Base-by-base conservation (phyloP, 805 yeast species). In the Komagataella ulmi region DNA sequence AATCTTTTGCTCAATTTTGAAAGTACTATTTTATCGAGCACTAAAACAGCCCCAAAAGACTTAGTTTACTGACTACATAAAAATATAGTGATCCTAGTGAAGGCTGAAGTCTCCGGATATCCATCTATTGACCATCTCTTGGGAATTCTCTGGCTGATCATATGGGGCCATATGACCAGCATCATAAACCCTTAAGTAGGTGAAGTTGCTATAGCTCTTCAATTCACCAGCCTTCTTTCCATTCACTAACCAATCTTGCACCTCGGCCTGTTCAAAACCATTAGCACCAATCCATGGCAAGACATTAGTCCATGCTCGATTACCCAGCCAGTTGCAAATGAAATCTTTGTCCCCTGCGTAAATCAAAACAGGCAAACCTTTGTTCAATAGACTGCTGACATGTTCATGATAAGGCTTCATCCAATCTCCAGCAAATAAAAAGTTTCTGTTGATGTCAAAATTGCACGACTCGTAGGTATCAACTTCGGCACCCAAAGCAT, bases 301-400 rank as follows among this genome's bases (percentile, higher is more conserved):
- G 49, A 70, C 77, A 62, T 85, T 74, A 44, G 91, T 74, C 95
- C 96, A 87, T 14, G 85, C 93, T 62, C 81, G 79, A 66, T 89
- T 89, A 57, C 97, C 98, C 62, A 91, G 76, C 97, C 97, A 90
- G 73, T 91, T 90, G 72, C 97, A 90, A 64, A 90, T 90, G 68
- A 83, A 90, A 68, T 90, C 98, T 70, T 88, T 88, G 71, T 90
- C 97, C 63, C 98, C 98, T 14, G 96, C 96, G 61, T 90, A 91
- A 55, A 91, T 76, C 65, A 91, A 75, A 23, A 89, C 90, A 3
- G 97, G 97, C 49, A 90, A 61, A 8, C 75, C 84, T 21, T 75
- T 65, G 55, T 88, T 89, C 58, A 91, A 76, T 55, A 89, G 69
- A 48, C 80, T 81, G 21, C 82, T 73, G 45, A 91, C 88, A 50